A percentile compares a stretch with the other conserved stretches of the same genome.
phyloP scores from a whole-genome alignment of 2,329 filamentous ascomycete genomes.

The Verticillium dahliae region DNA sequence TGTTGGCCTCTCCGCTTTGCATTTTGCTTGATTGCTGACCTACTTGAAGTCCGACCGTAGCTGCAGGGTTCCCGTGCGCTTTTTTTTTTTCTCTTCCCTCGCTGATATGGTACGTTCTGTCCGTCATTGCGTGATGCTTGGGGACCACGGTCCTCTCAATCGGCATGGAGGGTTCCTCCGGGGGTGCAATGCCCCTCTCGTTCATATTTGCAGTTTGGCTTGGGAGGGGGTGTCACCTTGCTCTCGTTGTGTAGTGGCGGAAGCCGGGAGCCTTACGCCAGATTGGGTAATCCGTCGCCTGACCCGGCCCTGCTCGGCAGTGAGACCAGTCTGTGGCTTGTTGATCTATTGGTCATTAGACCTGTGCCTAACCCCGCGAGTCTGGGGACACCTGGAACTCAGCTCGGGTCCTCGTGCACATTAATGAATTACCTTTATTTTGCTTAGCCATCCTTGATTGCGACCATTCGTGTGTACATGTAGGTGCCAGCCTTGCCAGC shows the following conservation, averaged over 20 bases:
- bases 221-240: not conserved
- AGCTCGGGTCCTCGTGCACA: not conserved
- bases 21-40: conserved; percentile 1
- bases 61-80: not conserved
- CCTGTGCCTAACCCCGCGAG: not conserved
- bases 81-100: not conserved
- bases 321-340: not conserved
- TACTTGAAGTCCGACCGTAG: not conserved
- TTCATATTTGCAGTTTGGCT: not conserved
- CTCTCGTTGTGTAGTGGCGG: not conserved
- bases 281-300: conserved; percentile 1
- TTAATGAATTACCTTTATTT: too few relatives aligned
- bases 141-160: not conserved
- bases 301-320: not conserved
- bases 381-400: not conserved
- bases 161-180: not conserved
- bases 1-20: not conserved
- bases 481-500: too few relatives aligned
- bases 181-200: not conserved
- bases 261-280: not conserved
- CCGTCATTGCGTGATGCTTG: not conserved
- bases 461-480: too few relatives aligned
- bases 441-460: too few relatives aligned
- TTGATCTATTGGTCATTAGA: not conserved
- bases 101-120: not conserved